Conservation (phyloP, 2,329 filamentous ascomycete genomes). For the Nannizzia gypsea region DNA sequence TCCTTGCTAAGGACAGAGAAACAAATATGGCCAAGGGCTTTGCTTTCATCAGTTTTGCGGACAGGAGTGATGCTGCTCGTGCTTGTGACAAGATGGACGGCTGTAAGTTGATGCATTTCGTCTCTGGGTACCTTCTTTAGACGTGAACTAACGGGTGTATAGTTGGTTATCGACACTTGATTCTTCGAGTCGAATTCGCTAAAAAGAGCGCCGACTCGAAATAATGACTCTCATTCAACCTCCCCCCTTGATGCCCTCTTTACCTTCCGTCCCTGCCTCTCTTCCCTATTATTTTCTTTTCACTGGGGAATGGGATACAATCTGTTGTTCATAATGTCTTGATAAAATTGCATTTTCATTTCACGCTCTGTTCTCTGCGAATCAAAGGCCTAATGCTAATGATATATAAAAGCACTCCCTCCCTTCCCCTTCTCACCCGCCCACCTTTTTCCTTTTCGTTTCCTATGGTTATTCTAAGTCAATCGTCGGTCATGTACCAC, state of each 20-base stretch:
- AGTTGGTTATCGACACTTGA: slow-evolving; percentile 43
- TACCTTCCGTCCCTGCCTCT: background rate
- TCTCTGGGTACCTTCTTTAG: background rate
- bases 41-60: slow-evolving; percentile 94
- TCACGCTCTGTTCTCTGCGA: background rate
- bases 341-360: slow-evolving; percentile 9
- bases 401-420: background rate
- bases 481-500: slow-evolving; percentile 5
- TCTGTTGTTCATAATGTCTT: slow-evolving; percentile 11
- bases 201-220: slow-evolving; percentile 28
- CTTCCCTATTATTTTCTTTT: slow-evolving; percentile 3
- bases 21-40: slow-evolving; percentile 96
- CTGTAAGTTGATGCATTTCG: slow-evolving; percentile 41
- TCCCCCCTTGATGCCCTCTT: background rate
- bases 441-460: background rate
- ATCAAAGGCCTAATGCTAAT: slow-evolving; percentile 2
- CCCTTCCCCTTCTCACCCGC: background rate
- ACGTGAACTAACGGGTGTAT: slow-evolving; percentile 13
- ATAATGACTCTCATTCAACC: background rate
- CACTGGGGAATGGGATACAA: slow-evolving; percentile 2
- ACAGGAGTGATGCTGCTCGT: slow-evolving; percentile 77
- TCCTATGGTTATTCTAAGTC: slow-evolving; percentile 1
- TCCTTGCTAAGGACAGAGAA: slow-evolving; percentile 94
- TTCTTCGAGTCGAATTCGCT: slow-evolving; percentile 42
- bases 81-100: slow-evolving; percentile 98